A percentile compares a stretch with the other conserved stretches of the same genome.
phyloP scores from a whole-genome alignment of 495 filamentous ascomycete species.

The Trichoderma erinaceum region DNA sequence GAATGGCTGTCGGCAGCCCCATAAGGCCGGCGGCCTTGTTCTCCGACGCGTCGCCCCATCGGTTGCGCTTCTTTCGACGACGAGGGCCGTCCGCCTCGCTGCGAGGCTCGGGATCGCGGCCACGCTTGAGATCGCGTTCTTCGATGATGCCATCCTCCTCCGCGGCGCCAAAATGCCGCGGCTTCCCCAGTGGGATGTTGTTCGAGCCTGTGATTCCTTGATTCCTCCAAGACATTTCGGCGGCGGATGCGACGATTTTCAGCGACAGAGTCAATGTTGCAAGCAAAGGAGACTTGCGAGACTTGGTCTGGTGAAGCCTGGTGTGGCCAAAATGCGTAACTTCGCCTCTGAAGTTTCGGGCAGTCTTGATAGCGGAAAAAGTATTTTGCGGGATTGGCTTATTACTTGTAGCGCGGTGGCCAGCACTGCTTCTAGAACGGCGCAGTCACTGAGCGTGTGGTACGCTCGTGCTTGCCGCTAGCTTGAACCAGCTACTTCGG shows the following conservation, averaged over 20 bases:
- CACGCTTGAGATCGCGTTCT: slow-evolving; percentile 64
- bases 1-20: slow-evolving; percentile 93
- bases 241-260: neutral
- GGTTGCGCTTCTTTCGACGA: slow-evolving; percentile 92
- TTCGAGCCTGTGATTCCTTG: slow-evolving; percentile 98
- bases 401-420: too few relatives aligned
- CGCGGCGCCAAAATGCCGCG: slow-evolving; percentile 76
- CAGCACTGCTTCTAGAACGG: neutral
- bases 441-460: neutral
- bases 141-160: slow-evolving; percentile 34
- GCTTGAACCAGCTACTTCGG: neutral
- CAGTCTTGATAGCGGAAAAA: neutral
- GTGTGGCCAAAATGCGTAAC: slow-evolving; percentile 10
- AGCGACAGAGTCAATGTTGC: too few relatives aligned
- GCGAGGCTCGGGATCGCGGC: slow-evolving; percentile 44
- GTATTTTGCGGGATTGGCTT: neutral
- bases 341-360: slow-evolving; percentile 5
- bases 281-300: neutral
- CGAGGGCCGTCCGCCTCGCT: slow-evolving; percentile 62
- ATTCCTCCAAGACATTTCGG: slow-evolving; percentile 79
- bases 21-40: slow-evolving; percentile 98
- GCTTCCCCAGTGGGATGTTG: slow-evolving; percentile 87
- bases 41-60: slow-evolving; percentile 92
- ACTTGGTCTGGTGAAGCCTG: neutral
- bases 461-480: neutral